A percentile compares a stretch with the other conserved stretches of the same genome.
phyloP scores from a whole-genome alignment of 2,329 filamentous ascomycete species.

The Exophiala aquamarina region DNA sequence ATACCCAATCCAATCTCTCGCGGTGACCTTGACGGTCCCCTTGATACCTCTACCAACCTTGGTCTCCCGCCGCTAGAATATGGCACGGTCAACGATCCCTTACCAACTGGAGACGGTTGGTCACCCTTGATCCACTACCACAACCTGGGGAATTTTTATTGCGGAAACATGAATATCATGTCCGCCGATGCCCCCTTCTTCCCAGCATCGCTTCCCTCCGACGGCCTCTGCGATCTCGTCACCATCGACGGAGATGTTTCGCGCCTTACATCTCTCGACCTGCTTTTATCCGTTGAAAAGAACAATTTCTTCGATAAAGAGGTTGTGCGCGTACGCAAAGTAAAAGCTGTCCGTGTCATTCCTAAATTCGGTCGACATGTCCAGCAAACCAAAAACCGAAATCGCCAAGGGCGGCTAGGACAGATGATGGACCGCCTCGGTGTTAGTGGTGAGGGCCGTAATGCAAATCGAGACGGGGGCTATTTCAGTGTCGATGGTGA shows the following conservation, averaged over 20 bases:
- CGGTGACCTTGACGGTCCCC: constrained; percentile 32
- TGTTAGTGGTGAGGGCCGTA: not conserved
- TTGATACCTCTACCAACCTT: constrained; percentile 20
- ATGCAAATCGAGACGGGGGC: constrained; percentile 61
- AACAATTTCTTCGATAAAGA: constrained; percentile 77
- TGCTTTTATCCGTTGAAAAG: constrained; percentile 70
- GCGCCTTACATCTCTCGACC: constrained; percentile 63
- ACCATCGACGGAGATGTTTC: constrained; percentile 75
- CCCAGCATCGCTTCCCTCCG: constrained; percentile 74
- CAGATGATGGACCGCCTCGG: constrained; percentile 9
- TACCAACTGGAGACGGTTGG: constrained; percentile 76
- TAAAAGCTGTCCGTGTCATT: constrained; percentile 81
- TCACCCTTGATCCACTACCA: constrained; percentile 65
- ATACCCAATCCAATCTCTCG: constrained; percentile 44
- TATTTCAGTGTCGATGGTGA: constrained; percentile 96
- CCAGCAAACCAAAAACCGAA: constrained; percentile 19
- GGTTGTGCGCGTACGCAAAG: constrained; percentile 77
- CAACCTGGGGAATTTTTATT: constrained; percentile 87
- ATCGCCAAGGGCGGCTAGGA: constrained; percentile 6
- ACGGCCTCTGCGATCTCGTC: constrained; percentile 83
- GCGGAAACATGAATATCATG: constrained; percentile 94
- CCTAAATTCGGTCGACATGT: constrained; percentile 51
- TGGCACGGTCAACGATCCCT: constrained; percentile 73
- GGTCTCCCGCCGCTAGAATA: constrained; percentile 73
- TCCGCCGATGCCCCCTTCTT: constrained; percentile 85